Evolutionary conservation across 2,329 filamentous ascomycete species (phyloP).

Genomic region (Scytalidium sp.): DNA sequence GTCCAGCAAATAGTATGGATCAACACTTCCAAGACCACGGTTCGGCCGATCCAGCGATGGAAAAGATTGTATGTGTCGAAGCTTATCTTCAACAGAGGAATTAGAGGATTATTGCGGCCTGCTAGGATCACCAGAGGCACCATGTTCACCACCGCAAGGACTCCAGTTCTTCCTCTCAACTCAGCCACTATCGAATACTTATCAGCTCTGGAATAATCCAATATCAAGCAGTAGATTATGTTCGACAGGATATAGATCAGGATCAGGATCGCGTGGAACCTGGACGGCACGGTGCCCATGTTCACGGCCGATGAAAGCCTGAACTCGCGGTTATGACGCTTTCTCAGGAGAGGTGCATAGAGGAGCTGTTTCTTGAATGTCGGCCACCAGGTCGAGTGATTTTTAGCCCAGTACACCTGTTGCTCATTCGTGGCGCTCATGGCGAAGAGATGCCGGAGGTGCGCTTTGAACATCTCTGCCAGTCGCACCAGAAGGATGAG

Average conservation of each 20-base stretch:
- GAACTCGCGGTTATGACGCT: constrained; percentile 67
- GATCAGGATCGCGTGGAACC: constrained; percentile 59
- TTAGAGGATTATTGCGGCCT: constrained; percentile 89
- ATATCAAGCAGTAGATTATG: constrained; percentile 57
- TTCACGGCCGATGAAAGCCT: constrained; percentile 58
- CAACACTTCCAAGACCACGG: constrained; percentile 66
- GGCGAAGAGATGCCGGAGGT: constrained; percentile 56
- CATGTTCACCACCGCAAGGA: constrained; percentile 84
- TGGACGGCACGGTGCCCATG: constrained; percentile 61
- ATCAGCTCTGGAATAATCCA: constrained; percentile 58
- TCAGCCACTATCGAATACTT: constrained; percentile 70
- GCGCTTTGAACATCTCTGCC: constrained; percentile 50
- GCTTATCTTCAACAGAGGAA: constrained; percentile 75
- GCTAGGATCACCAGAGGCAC: constrained; percentile 87
- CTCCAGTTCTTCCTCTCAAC: constrained; percentile 80
- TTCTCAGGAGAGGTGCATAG: constrained; percentile 61
- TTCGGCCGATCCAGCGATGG: constrained; percentile 78
- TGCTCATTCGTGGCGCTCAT: constrained; percentile 50
- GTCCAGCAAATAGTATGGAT: constrained; percentile 73
- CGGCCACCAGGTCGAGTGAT: constrained; percentile 60
- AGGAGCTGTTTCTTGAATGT: constrained; percentile 59
- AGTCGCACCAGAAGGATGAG: constrained; percentile 52
- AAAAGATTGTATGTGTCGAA: constrained; percentile 96
- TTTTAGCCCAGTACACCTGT: constrained; percentile 57
- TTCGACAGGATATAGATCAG: constrained; percentile 58